Evolutionary conservation across 495 filamentous ascomycete genomes (phyloP).

Genomic region (Penicillium fimorum): DNA sequence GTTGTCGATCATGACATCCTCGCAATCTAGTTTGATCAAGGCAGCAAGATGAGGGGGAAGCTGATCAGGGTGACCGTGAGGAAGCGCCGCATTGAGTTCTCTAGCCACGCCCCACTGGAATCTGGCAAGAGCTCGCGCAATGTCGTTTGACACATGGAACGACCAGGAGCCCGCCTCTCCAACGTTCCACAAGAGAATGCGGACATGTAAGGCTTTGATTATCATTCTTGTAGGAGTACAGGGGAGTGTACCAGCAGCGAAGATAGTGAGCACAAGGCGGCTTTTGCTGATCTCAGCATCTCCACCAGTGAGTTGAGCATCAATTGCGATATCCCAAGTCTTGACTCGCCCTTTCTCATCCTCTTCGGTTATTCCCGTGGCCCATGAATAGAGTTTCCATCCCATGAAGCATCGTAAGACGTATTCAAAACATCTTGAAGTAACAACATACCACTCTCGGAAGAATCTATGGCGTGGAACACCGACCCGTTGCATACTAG

Average conservation of each 20-base stretch:
- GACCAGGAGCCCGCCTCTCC: conserved; percentile 60
- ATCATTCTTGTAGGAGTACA: conserved; percentile 81
- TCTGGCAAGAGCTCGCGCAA: conserved; percentile 66
- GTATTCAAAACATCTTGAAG: conserved; percentile 76
- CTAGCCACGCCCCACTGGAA: conserved; percentile 80
- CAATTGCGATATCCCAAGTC: conserved; percentile 91
- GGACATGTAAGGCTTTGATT: conserved; percentile 89
- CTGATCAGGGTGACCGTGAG: conserved; percentile 57
- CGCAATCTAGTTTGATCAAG: conserved; percentile 72
- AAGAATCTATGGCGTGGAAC: conserved; percentile 86
- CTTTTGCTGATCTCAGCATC: conserved; percentile 88
- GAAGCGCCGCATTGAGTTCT: conserved; percentile 58
- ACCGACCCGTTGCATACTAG: conserved; percentile 90
- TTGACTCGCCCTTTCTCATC: conserved; percentile 85
- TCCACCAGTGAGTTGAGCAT: conserved; percentile 92
- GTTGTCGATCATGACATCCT: conserved; percentile 70
- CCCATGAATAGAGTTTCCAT: conserved; percentile 66
- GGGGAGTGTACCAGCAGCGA: conserved; percentile 85
- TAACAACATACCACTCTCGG: conserved; percentile 78
- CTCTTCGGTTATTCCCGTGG: conserved; percentile 79
- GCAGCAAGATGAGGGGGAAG: conserved; percentile 74
- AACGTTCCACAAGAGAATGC: conserved; percentile 80
- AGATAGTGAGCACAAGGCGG: conserved; percentile 79
- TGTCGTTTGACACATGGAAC: conserved; percentile 58
- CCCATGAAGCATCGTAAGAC: conserved; percentile 77